Conservation (phyloP, 352 stramenopile species). For the Globisporangium mamillatum region DNA sequence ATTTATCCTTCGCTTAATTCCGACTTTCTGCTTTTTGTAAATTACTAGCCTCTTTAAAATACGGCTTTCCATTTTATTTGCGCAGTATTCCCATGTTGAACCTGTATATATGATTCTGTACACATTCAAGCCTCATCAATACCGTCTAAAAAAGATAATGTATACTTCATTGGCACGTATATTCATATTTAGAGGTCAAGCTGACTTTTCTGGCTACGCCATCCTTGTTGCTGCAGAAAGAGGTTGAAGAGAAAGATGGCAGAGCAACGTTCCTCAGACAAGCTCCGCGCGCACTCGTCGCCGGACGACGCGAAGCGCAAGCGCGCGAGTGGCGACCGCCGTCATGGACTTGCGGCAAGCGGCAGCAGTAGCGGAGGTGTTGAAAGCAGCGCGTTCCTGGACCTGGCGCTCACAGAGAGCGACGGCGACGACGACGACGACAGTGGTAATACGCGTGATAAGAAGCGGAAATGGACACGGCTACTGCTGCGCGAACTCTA, state of each 20-base stretch:
- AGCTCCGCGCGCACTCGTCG: background rate
- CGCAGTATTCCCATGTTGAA: background rate
- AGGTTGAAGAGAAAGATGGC: conserved; percentile 8
- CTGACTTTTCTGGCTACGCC: background rate
- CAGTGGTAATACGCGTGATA: conserved; percentile 1
- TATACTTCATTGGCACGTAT: too few species aligned
- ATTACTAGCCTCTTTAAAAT: background rate
- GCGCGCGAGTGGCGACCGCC: conserved; percentile 7
- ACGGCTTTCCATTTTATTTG: background rate
- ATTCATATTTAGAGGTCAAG: background rate
- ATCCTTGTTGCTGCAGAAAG: background rate
- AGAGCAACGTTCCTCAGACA: background rate
- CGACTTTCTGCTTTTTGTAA: background rate
- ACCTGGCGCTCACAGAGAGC: background rate
- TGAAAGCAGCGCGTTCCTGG: conserved; percentile 5
- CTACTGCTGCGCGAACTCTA: conserved; percentile 75
- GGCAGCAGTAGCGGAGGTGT: background rate
- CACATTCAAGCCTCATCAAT: too few species aligned
- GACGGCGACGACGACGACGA: background rate
- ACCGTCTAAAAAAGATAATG: too few species aligned
- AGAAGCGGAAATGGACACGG: conserved; percentile 61
- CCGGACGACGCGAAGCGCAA: conserved; percentile 32
- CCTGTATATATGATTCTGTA: background rate
- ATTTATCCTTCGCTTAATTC: background rate
- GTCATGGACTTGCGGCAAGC: background rate